Evolutionary conservation across 805 yeast genomes (phyloP).

Genomic region (Cyberlindnera mycetangii): DNA sequence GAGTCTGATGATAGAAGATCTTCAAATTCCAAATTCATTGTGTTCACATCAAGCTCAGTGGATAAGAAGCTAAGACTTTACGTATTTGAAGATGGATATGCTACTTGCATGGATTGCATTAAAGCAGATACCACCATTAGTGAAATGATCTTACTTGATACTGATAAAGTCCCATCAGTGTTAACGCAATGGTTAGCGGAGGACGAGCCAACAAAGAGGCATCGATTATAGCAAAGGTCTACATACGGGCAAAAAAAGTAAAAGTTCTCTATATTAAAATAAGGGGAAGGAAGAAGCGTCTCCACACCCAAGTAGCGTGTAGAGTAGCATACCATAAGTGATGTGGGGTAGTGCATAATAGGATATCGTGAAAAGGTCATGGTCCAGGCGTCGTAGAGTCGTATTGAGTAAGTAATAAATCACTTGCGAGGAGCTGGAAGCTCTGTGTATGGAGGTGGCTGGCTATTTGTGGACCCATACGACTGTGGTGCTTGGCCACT

Average conservation of each 20-base stretch:
- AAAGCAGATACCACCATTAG: conserved; percentile 3
- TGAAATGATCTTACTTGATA: conserved; percentile 12
- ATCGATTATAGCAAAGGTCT: conserved; percentile 1
- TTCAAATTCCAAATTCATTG: conserved; percentile 9
- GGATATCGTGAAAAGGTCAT: no score
- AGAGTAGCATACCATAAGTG: no score
- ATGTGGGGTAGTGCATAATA: no score
- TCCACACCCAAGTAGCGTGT: no score
- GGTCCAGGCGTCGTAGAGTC: no score
- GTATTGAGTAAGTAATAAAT: conserved; percentile 2
- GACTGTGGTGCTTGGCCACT: conserved; percentile 3
- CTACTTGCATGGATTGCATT: conserved; percentile 7
- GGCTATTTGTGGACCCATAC: conserved; percentile 17
- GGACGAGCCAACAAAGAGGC: conserved; percentile 5
- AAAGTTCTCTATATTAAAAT: not conserved
- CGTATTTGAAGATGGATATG: conserved; percentile 17
- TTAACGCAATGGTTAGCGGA: conserved; percentile 5
- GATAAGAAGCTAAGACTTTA: conserved; percentile 15
- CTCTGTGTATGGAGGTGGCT: conserved; percentile 23
- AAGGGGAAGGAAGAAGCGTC: no score
- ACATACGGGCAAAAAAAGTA: not conserved
- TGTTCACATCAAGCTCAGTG: conserved; percentile 11
- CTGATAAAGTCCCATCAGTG: conserved; percentile 2
- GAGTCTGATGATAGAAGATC: conserved; percentile 2
- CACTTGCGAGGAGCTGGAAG: not conserved